Evolutionary conservation across 2,329 filamentous ascomycete species (phyloP), one percentile per base, ranked within the genome.

Genomic region (Arthrinium phaeospermum): DNA sequence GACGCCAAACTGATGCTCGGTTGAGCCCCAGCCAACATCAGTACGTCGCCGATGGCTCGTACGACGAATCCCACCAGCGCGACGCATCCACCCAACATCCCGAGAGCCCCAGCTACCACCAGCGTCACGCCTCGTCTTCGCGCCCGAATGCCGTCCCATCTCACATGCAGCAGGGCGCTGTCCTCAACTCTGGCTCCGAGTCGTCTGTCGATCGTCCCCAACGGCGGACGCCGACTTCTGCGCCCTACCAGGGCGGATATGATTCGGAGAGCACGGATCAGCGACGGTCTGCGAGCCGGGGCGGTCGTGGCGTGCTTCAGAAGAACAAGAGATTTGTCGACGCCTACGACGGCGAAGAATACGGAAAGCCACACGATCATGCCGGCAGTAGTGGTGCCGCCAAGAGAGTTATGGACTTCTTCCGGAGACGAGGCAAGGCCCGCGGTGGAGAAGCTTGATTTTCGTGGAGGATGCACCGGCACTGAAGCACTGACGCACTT

Each of bases 401-500:
- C 19, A 92, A 95, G 81, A 91, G 94, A 80, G 96, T 99, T 51
- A 98, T 99, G 95, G 96, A 99, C 84, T 98, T 98, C 83, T 99
- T 99, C 86, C 89, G 96, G 77, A 89, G 95, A 81, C 90, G 95
- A 80, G 94, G 93, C 71, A 94, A 92, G 84, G 94, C 92, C 77
- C 87, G 93, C 79, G 89, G 87, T 71, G 88, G 87, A 49, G 88
- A 91, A 73, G 83, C 76, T 68, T 79, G 74, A 75, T 24, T 69
- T 45, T 34, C 53, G 61, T 27, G 34, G 51, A 46, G 64, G 51
- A 37, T 51, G 64, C 13, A 68, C 47, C 27, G 22, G 37, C 27
- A 19, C 57, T 27, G 69, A 47, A 71, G 69, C 71, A 69, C 57
- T 27, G 69, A 47, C 69, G 69, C 71, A 64, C 47, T 19, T 22